Base-by-base conservation (phyloP, 2,329 filamentous ascomycete genomes). In the Aspergillus amoenus region DNA sequence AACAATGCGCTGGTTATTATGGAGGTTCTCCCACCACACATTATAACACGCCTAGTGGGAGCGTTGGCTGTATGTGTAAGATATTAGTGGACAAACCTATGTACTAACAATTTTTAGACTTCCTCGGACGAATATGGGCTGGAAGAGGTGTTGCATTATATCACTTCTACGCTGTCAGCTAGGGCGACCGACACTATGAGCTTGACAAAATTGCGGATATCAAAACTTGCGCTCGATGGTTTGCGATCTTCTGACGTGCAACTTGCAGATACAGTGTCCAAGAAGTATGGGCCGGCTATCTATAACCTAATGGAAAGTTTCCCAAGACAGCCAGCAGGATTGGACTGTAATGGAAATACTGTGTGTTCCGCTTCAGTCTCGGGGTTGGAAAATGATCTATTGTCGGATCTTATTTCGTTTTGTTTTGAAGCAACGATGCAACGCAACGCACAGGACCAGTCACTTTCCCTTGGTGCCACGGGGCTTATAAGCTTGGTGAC, bases 51-150 rank as follows among this genome's bases (percentile, higher is more conserved):
- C 0, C 56, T 77, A 15, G 61, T 78, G 24, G 68, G 75, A 51
- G 70, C 75, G 58, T 64, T 72, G 51, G 69, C 68, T 40, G 80
- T 79, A 76, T 55, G 60, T 6, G 5, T 12, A 27, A 2, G 15
- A 21, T 15, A 1, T 2, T 7, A 49, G 27, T 4, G 37, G 9
- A 52, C 5, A 50, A 41, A 56, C 12, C 51, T 32, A 15, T 40
- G 0, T 45, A 21, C 60, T 70, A 57, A 70, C 27, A 17, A 11
- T 12, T 2, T 44, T 2, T 41, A 68, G 58, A 21, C 65, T 57
- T 56, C 43, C 21, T 64, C 61, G 7, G 65, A 66, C 4, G 63
- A 67, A 6, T 55, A 62, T 45, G 60, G 64, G 9, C 54, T 69
- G 15, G 59, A 56, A 17, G 59, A 61, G 8, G 42, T 70, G 11